A percentile compares a stretch with the other conserved stretches of the same genome.
These are phyloP conservation scores for Pittosporum tobira DNA, from an alignment of 129 eudicot species.

Conservation along the genomic window DNA sequence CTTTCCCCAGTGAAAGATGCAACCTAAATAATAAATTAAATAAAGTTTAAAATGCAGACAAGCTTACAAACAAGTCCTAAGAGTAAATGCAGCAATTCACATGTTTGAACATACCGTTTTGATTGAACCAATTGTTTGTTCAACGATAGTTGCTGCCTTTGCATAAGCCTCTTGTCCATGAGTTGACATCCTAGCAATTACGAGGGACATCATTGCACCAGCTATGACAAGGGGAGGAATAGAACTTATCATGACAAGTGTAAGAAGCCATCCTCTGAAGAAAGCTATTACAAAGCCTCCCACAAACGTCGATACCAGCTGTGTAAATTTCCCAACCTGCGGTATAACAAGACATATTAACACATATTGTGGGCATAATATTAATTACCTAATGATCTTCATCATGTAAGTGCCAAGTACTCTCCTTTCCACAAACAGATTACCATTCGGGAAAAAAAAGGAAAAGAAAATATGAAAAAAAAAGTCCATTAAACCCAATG, in stretches of 20 bases:
- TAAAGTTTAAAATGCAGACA: not conserved
- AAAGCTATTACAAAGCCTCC: conserved; percentile 82
- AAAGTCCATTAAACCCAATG: too few species aligned
- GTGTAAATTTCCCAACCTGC: conserved; percentile 73
- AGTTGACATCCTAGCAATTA: conserved; percentile 58
- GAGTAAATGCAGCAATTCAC: too few species aligned
- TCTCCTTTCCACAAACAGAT: too few species aligned
- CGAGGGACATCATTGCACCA: conserved; percentile 49
- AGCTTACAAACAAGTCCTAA: too few species aligned
- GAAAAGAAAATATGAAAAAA: too few species aligned
- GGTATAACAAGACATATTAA: not conserved
- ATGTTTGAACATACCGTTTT: not conserved
- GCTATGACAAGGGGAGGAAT: conserved; percentile 57
- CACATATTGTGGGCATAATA: too few species aligned
- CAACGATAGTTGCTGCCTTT: conserved; percentile 67
- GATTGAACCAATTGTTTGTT: conserved; percentile 36
- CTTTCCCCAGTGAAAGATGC: conserved; percentile 92
- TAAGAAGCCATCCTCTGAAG: conserved; percentile 78
- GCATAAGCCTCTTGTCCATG: conserved; percentile 69
- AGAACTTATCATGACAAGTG: conserved; percentile 61
- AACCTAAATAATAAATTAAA: conserved; percentile 29
- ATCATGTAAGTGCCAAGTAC: too few species aligned
- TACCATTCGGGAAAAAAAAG: too few species aligned
- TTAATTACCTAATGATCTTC: too few species aligned
- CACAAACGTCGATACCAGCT: conserved; percentile 57